Evolutionary conservation across 495 filamentous ascomycete species (phyloP).

Genomic region (Trichoderma virens): DNA sequence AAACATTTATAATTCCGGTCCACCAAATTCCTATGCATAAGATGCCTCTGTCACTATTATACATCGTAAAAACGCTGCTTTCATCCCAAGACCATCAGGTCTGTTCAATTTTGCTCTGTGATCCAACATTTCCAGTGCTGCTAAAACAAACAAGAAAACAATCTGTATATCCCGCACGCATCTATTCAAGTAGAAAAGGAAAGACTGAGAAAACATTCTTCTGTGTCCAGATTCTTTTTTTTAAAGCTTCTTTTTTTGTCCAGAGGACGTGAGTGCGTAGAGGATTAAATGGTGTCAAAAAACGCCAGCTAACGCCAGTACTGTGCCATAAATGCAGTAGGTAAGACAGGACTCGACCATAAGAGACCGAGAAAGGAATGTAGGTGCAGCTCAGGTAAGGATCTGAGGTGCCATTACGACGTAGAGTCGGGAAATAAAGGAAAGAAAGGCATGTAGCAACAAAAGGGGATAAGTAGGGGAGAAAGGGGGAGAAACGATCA

Average conservation of each 20-base stretch:
- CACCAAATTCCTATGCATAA: neutral
- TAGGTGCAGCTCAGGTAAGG: neutral
- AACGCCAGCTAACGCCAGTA: neutral
- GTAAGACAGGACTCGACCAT: neutral
- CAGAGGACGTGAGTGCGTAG: neutral
- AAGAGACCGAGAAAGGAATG: neutral
- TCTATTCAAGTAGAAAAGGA: constrained; percentile 3
- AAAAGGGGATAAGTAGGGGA: neutral
- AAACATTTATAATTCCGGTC: neutral
- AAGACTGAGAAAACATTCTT: neutral
- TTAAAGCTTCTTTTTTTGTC: neutral
- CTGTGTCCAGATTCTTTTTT: too few relatives aligned
- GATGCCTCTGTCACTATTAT: constrained; percentile 2
- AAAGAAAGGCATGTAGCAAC: neutral
- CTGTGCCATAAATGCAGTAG: neutral
- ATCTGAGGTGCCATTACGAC: neutral
- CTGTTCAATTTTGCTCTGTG: neutral
- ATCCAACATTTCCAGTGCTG: too few relatives aligned
- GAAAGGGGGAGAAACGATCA: neutral
- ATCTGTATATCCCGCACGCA: neutral
- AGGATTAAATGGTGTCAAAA: neutral
- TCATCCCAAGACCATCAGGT: neutral
- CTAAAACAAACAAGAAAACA: constrained; percentile 5
- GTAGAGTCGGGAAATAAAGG: neutral
- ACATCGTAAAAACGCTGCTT: neutral